Percentiles rank a stretch among this genome's conserved stretches.
Conservation (phyloP, 192 early-diverging fungal species). For the Umbelopsis isabellina region DNA sequence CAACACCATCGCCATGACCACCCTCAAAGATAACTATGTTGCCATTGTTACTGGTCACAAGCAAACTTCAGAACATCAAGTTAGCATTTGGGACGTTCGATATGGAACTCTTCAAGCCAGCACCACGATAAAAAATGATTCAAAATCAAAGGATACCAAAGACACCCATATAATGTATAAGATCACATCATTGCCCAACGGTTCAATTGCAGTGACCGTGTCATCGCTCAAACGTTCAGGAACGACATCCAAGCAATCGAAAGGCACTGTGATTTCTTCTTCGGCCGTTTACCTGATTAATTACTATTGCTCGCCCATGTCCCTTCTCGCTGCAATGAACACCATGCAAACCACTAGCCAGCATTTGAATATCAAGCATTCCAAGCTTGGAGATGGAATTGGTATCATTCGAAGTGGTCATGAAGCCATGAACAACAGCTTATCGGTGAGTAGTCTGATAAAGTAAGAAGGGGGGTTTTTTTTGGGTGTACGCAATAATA, state of each 20-base stretch:
- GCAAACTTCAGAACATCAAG: conserved; percentile 36
- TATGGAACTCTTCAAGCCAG: conserved; percentile 57
- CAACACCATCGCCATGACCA: conserved; percentile 33
- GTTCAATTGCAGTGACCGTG: conserved; percentile 3
- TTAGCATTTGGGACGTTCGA: conserved; percentile 55
- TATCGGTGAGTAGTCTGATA: not conserved
- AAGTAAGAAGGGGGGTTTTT: too few species aligned
- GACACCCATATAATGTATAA: conserved; percentile 9
- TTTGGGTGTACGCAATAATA: not conserved
- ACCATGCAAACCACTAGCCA: conserved; percentile 48
- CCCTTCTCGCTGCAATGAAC: conserved; percentile 54
- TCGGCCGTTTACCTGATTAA: conserved; percentile 47
- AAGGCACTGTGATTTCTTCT: conserved; percentile 19
- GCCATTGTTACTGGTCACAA: conserved; percentile 40
- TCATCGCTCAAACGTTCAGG: conserved; percentile 23
- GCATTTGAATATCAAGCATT: conserved; percentile 26
- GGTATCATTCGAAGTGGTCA: conserved; percentile 29
- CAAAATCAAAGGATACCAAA: conserved; percentile 17
- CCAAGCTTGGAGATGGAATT: conserved; percentile 3
- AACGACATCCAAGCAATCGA: conserved; percentile 27
- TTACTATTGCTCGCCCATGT: conserved; percentile 53
- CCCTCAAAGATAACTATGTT: conserved; percentile 50
- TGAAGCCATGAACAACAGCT: conserved; percentile 13
- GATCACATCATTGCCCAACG: conserved; percentile 17
- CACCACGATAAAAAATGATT: not conserved